Base-by-base conservation (phyloP, 371 early-diverging fungal species). In the Lichtheimia ornata region DNA sequence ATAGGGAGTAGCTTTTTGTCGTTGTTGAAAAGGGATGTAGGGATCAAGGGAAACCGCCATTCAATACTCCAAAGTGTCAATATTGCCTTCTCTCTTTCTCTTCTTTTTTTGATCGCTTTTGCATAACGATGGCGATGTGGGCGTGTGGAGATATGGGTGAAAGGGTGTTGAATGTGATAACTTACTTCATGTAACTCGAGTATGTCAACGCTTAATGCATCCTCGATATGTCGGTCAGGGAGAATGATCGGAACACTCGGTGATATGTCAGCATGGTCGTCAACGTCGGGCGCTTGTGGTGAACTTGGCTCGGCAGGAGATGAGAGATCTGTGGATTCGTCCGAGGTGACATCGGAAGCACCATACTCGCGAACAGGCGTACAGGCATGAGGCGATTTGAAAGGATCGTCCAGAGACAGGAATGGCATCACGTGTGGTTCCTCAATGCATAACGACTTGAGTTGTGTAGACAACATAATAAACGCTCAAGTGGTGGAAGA, bases 161-260 rank as follows among this genome's bases (percentile, higher is more conserved):
- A 11, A 11, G 11, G 11, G 9, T 1, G 35, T 35, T 1, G 22
- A 22, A 22, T 22, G 22, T 22, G 22, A 28, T 28, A 28, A 40
- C 42, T 52, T 72, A 72, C 72, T 59, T 68, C 62, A 25, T 65
- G 68, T 41, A 68, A 24, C 28, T 40, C 53, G 27, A 73, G 49
- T 30, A 70, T 70, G 17, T 56, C 50, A 42, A 58, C 53, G 24
- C 59, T 63, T 9, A 63, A 42, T 24, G 51, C 35, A 43, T 53
- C 53, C 25, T 57, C 58, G 7, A 27, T 14, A 18, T 28, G 53
- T 27, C 53, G 27, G 35, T 35, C 35, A 15, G 22, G 53, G n/a
- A 52, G 53, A n/a, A 22, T 52, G 22, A 52, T 52, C 22, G 53
- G 53, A 27, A 52, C 27, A 47, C 47, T 18, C 47, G 47, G 47